These are phyloP conservation scores for Ganoderma multipileum DNA, from an alignment of 1,284 basidiomycete genomes.

Conservation along the genomic window DNA sequence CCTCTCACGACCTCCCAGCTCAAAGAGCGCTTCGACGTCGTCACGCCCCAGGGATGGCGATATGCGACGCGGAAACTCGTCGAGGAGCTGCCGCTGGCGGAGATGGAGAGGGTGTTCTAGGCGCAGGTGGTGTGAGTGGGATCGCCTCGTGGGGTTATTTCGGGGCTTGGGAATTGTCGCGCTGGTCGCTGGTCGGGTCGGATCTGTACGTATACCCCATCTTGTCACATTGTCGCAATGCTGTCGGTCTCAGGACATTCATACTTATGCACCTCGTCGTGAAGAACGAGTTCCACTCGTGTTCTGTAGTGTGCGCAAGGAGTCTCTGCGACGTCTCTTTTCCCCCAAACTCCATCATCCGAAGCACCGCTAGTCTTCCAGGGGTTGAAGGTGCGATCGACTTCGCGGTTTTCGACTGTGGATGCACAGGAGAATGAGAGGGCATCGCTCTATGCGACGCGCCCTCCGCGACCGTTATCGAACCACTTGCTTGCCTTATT, in stretches of 20 bases:
- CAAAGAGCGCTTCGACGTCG: constrained; percentile 34
- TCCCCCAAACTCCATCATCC: not conserved
- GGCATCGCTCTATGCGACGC: not conserved
- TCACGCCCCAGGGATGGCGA: constrained; percentile 40
- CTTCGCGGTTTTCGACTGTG: not conserved
- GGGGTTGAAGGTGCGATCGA: not conserved
- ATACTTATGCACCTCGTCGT: constrained; percentile 6
- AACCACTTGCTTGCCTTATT: not conserved
- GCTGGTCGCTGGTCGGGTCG: not conserved
- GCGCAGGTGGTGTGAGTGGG: not conserved
- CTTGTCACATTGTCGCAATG: not conserved
- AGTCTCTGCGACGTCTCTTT: not conserved
- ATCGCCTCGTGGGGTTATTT: not conserved
- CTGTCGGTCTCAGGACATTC: not conserved
- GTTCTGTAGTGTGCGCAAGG: not conserved
- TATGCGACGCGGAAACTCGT: constrained; percentile 39
- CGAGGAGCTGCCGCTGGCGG: constrained; percentile 29
- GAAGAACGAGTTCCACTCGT: not conserved
- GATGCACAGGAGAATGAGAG: not conserved
- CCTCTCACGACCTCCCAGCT: constrained; percentile 36
- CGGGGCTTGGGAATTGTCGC: not conserved
- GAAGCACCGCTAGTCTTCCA: not conserved
- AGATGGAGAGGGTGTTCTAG: constrained; percentile 32
- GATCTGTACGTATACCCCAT: not conserved
- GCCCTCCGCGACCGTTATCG: not conserved